A percentile compares a stretch with the other conserved stretches of the same genome.
Conservation (phyloP, 345 rosid species). For the Murraya paniculata region DNA sequence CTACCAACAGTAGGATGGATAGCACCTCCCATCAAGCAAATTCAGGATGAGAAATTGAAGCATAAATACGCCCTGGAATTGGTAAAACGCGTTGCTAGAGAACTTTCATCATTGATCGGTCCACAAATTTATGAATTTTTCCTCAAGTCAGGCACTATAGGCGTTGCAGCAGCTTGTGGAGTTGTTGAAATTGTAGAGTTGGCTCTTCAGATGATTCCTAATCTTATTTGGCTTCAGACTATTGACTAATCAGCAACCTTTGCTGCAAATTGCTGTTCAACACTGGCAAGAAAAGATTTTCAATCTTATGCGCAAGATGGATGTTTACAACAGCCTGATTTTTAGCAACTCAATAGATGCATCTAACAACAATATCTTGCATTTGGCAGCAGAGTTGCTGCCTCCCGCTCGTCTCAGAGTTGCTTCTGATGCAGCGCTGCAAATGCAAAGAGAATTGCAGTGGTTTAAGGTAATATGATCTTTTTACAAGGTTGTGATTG, state of each 20-base stretch:
- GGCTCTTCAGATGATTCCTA: not conserved
- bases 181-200: not conserved
- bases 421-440: not conserved
- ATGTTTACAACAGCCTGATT: not conserved
- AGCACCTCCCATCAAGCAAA: not conserved
- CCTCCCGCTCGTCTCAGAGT: not conserved
- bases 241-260: too few relatives aligned
- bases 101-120: not conserved
- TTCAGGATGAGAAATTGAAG: not conserved
- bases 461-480: not conserved
- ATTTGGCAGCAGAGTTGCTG: not conserved
- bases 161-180: not conserved
- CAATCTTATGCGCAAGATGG: not conserved
- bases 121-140: not conserved
- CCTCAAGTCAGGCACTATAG: not conserved
- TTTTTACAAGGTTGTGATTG: not conserved
- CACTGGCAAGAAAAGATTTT: constrained; percentile 13
- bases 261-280: constrained; percentile 12
- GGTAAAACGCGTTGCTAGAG: not conserved
- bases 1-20: too few relatives aligned
- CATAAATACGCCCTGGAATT: not conserved
- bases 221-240: not conserved
- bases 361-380: not conserved
- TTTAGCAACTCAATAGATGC: not conserved
- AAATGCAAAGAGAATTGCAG: not conserved